Conservation (phyloP, 805 yeast species). For the Kuraishia ogatae region DNA sequence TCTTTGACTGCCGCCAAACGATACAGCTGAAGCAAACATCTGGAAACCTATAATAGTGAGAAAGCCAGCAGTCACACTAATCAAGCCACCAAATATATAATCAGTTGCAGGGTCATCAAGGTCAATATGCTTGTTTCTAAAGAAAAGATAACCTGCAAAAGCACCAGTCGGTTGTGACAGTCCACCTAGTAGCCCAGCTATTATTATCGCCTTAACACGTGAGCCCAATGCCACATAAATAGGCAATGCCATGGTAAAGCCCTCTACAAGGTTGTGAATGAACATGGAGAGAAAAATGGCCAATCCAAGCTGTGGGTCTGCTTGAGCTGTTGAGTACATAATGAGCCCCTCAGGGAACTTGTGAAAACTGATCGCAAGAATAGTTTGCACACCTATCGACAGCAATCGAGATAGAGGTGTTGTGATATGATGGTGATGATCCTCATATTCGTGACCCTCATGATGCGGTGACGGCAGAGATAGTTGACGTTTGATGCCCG, state of each 20-base stretch:
- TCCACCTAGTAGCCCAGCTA: slow-evolving; percentile 69
- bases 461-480: slow-evolving; percentile 7
- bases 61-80: slow-evolving; percentile 79
- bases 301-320: slow-evolving; percentile 63
- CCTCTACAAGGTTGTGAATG: slow-evolving; percentile 89
- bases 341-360: slow-evolving; percentile 94
- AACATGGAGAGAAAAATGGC: slow-evolving; percentile 78
- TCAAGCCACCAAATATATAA: slow-evolving; percentile 49
- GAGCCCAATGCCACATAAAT: slow-evolving; percentile 67
- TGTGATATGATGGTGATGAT: slow-evolving; percentile 72
- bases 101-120: slow-evolving; percentile 26
- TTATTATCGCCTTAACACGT: slow-evolving; percentile 50
- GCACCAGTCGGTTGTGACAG: slow-evolving; percentile 90
- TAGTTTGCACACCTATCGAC: slow-evolving; percentile 85
- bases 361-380: slow-evolving; percentile 79
- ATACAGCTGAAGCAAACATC: slow-evolving; percentile 77
- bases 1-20: slow-evolving; percentile 67
- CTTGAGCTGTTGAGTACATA: slow-evolving; percentile 67
- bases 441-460: slow-evolving; percentile 6
- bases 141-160: slow-evolving; percentile 48
- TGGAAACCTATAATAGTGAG: slow-evolving; percentile 73
- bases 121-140: slow-evolving; percentile 26
- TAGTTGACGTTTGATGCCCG: background rate
- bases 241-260: slow-evolving; percentile 89
- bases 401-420: slow-evolving; percentile 73